Evolutionary conservation across 768 basidiomycete genomes (phyloP).

Genomic region (Termitomyces sp.): DNA sequence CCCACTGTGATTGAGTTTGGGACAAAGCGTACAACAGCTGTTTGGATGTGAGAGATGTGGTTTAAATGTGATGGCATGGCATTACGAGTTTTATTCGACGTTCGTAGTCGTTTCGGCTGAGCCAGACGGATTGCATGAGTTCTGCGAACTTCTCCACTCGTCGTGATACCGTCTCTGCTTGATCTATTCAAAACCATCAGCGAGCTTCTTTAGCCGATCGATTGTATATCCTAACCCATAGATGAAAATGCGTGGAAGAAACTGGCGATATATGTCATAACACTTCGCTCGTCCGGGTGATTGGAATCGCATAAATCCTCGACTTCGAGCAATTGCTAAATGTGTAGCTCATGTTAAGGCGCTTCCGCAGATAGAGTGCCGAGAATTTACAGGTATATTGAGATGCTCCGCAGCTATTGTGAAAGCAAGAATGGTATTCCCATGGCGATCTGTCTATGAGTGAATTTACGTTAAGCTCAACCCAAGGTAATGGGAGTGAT

Average conservation of each 20-base stretch:
- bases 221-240: constrained; percentile 62
- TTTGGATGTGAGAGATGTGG: neutral
- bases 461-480: constrained; percentile 6
- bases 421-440: constrained; percentile 87
- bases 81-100: constrained; percentile 71
- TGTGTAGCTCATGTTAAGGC: neutral
- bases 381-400: constrained; percentile 75
- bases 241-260: constrained; percentile 98
- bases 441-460: constrained; percentile 65
- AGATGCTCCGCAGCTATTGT: constrained; percentile 83
- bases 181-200: constrained; percentile 50
- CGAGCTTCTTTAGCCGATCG: neutral
- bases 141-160: constrained; percentile 96
- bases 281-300: constrained; percentile 92
- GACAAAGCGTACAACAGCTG: constrained; percentile 68
- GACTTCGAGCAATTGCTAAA: constrained; percentile 91
- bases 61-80: neutral
- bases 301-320: constrained; percentile 87
- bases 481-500: neutral
- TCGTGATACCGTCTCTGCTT: constrained; percentile 90
- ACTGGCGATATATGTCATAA: constrained; percentile 97
- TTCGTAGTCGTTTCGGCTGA: constrained; percentile 88
- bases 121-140: constrained; percentile 90
- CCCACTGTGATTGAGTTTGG: constrained; percentile 70
- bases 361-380: neutral